These are phyloP conservation scores for Phytopythium cucurbitacearum DNA, from an alignment of 352 stramenopile species.

Conservation along the genomic window DNA sequence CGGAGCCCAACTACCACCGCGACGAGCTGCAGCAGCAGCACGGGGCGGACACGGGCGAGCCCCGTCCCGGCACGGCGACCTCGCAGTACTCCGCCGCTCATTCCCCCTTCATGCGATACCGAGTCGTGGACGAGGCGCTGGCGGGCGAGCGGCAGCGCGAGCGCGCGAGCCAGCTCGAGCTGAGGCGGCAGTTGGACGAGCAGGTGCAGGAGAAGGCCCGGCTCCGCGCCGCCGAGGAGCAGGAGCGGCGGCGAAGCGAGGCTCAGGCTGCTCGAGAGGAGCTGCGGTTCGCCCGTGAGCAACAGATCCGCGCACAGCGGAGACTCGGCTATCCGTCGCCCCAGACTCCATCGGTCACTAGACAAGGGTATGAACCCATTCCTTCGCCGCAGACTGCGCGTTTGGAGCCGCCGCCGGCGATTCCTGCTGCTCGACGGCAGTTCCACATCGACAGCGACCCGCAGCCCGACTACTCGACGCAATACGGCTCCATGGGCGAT, in stretches of 20 bases:
- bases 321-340: constrained; percentile 23
- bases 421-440: constrained; percentile 5
- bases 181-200: constrained; percentile 61
- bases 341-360: constrained; percentile 3
- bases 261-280: constrained; percentile 43
- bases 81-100: not conserved
- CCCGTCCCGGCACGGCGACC: constrained; percentile 15
- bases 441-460: constrained; percentile 12
- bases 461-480: constrained; percentile 8
- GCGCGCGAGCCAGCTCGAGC: constrained; percentile 66
- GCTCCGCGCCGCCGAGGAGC: constrained; percentile 39
- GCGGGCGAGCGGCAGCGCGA: constrained; percentile 50
- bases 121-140: constrained; percentile 49
- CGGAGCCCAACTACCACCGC: constrained; percentile 8
- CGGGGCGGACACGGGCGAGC: constrained; percentile 23
- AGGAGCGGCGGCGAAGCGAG: constrained; percentile 30
- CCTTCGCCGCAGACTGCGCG: constrained; percentile 10
- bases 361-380: constrained; percentile 11
- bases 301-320: constrained; percentile 59
- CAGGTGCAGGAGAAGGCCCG: constrained; percentile 68
- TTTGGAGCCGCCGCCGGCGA: constrained; percentile 6
- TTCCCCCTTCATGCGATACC: constrained; percentile 40
- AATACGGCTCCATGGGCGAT: constrained; percentile 8
- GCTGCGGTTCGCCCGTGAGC: constrained; percentile 40
- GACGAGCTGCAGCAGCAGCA: constrained; percentile 24